A percentile compares a stretch with the other conserved stretches of the same genome.
phyloP scores from a whole-genome alignment of 1,284 basidiomycete genomes.

The Xanthoconium separans region DNA sequence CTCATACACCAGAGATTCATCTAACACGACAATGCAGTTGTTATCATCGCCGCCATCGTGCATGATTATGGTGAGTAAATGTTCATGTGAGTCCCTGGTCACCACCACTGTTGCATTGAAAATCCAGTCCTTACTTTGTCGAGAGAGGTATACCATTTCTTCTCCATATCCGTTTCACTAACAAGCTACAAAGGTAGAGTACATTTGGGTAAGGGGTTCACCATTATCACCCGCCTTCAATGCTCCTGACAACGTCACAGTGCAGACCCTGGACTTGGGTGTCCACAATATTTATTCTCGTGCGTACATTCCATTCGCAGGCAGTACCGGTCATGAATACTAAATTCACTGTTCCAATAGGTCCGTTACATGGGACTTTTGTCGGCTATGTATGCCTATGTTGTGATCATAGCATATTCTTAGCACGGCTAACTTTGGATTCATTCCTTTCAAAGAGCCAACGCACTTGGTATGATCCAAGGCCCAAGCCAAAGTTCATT shows the following conservation, averaged over 20 bases:
- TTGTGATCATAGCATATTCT: no score
- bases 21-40: not conserved
- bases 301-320: not conserved
- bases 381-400: slow-evolving; percentile 6
- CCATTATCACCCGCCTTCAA: not conserved
- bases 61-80: no score
- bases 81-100: slow-evolving; percentile 3
- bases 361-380: slow-evolving; percentile 11
- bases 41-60: not conserved
- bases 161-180: not conserved
- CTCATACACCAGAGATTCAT: not conserved
- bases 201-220: slow-evolving; percentile 4
- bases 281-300: slow-evolving; percentile 5
- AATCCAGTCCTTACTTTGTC: slow-evolving; percentile 9
- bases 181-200: slow-evolving; percentile 1
- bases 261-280: slow-evolving; percentile 4
- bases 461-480: no score
- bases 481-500: no score
- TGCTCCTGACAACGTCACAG: not conserved
- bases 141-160: not conserved
- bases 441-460: no score
- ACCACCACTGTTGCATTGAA: no score
- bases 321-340: no score
- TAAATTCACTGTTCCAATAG: not conserved
- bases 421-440: no score